Conservation (phyloP, 371 early-diverging fungal species). For the Syncephalis fuscata region DNA sequence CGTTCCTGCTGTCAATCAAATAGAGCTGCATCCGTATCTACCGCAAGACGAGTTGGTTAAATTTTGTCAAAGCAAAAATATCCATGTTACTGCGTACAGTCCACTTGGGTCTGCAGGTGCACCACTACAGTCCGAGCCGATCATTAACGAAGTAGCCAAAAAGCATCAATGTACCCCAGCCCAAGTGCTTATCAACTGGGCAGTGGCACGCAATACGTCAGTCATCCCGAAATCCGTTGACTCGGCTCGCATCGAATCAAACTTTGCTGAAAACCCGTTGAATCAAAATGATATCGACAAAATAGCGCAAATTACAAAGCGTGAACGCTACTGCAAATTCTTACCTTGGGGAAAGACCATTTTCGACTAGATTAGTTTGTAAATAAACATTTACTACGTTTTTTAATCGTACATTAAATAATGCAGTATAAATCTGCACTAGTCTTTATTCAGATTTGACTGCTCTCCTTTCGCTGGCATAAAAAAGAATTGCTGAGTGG, state of each 20-base stretch:
- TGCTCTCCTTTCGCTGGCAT: too few relatives aligned
- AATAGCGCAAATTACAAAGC: constrained; percentile 6
- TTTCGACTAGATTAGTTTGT: too few relatives aligned
- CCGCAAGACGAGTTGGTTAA: constrained; percentile 29
- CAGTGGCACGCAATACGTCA: constrained; percentile 23
- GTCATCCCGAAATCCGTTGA: constrained; percentile 34
- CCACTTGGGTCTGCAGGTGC: constrained; percentile 32
- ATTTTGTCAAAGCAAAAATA: constrained; percentile 22
- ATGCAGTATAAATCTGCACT: too few relatives aligned
- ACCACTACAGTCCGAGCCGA: constrained; percentile 22
- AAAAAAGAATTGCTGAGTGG: too few relatives aligned
- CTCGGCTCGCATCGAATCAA: constrained; percentile 25
- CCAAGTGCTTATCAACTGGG: constrained; percentile 25
- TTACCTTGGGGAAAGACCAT: too few relatives aligned
- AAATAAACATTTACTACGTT: too few relatives aligned
- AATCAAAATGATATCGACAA: constrained; percentile 28
- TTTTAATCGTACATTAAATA: too few relatives aligned
- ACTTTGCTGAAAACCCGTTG: constrained; percentile 28
- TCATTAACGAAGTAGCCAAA: constrained; percentile 21
- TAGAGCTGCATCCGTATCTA: constrained; percentile 50
- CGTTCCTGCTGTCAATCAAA: constrained; percentile 31
- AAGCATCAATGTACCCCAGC: constrained; percentile 23
- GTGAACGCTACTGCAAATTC: too few relatives aligned
- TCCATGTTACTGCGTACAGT: constrained; percentile 40
- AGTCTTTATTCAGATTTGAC: too few relatives aligned